Conservation (phyloP, 169 alveolate genomes). For the Babesia caballi region DNA sequence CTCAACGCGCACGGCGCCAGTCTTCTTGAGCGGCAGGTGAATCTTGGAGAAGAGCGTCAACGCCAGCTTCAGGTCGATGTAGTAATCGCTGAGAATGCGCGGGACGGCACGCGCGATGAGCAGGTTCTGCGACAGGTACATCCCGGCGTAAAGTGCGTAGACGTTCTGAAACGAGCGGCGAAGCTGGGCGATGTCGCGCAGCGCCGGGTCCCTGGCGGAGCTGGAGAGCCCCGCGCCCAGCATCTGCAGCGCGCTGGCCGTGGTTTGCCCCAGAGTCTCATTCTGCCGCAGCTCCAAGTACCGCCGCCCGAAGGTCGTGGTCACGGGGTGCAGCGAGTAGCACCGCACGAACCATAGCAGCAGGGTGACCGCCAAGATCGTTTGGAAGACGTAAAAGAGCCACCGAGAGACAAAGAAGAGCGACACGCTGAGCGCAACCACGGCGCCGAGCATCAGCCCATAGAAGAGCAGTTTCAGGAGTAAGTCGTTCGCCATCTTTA, state of each 20-base stretch:
- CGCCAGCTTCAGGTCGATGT: constrained; percentile 6
- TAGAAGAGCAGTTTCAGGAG: too few species aligned
- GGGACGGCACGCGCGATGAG: neutral
- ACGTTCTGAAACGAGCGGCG: constrained; percentile 3
- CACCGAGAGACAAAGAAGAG: neutral
- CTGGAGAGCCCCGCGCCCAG: neutral
- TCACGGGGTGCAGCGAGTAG: neutral
- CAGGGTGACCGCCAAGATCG: neutral
- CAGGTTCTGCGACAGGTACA: constrained; percentile 26
- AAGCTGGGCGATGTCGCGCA: neutral
- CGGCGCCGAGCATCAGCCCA: neutral
- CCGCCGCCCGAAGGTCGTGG: constrained; percentile 4
- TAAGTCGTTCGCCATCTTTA: too few species aligned
- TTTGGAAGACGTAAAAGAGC: neutral
- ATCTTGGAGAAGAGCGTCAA: constrained; percentile 10
- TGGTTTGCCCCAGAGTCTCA: neutral
- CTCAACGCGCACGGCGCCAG: constrained; percentile 11
- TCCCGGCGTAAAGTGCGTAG: constrained; percentile 28
- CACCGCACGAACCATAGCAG: neutral
- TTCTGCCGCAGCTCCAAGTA: neutral
- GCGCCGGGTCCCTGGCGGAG: neutral
- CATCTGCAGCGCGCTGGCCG: neutral
- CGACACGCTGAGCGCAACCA: neutral
- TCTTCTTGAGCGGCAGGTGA: neutral
- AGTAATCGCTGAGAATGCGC: neutral